These are phyloP conservation scores for Penicillium arizonense DNA, from an alignment of 495 filamentous ascomycete genomes.

Conservation along the genomic window DNA sequence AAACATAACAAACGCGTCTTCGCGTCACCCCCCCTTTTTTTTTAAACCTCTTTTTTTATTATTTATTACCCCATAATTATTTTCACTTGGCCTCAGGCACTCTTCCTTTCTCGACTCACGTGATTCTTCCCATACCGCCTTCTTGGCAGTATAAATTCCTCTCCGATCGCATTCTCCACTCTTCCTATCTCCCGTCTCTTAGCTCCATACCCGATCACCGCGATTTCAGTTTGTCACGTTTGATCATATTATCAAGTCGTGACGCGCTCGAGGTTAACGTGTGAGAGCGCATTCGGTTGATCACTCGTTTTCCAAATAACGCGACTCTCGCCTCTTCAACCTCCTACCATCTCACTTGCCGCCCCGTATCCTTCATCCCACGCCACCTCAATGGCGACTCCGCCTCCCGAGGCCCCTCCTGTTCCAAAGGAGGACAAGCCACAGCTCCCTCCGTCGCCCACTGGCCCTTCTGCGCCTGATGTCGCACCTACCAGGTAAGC, in stretches of 20 bases:
- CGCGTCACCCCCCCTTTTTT: constrained; percentile 24
- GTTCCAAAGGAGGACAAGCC: constrained; percentile 46
- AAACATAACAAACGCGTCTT: constrained; percentile 24
- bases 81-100: constrained; percentile 22
- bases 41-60: constrained; percentile 13
- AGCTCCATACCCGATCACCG: constrained; percentile 11
- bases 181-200: constrained; percentile 27
- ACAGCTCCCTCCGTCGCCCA: constrained; percentile 43
- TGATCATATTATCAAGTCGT: background rate
- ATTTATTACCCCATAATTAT: constrained; percentile 14
- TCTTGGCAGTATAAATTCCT: constrained; percentile 50
- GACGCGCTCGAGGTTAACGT: constrained; percentile 8
- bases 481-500: constrained; percentile 31
- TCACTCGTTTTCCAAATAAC: constrained; percentile 10
- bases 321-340: constrained; percentile 1
- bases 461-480: constrained; percentile 33
- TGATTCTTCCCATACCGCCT: constrained; percentile 32
- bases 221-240: constrained; percentile 6
- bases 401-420: constrained; percentile 45
- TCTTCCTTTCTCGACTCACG: constrained; percentile 33
- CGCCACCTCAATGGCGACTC: constrained; percentile 44
- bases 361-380: constrained; percentile 12
- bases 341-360: constrained; percentile 10
- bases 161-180: constrained; percentile 50
- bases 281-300: constrained; percentile 4